Evolutionary conservation across 306 rosid genomes (phyloP).

Genomic region (Arachis hypogaea): DNA sequence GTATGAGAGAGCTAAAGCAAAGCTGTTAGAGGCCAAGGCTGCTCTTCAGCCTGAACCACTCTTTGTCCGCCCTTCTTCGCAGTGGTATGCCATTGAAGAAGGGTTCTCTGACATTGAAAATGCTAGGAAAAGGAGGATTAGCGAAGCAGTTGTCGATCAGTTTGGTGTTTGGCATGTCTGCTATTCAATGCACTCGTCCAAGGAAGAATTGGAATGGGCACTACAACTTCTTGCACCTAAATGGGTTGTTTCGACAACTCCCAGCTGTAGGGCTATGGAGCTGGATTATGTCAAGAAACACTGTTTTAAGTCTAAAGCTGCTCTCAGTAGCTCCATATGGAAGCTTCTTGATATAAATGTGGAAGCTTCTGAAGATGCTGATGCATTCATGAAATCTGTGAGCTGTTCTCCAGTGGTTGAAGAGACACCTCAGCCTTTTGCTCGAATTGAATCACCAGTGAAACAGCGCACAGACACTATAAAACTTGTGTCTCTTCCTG

Average conservation of each 20-base stretch:
- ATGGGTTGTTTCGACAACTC: slow-evolving; percentile 92
- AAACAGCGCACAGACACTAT: slow-evolving; percentile 41
- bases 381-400: slow-evolving; percentile 37
- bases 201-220: slow-evolving; percentile 85
- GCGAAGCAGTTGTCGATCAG: slow-evolving; percentile 70
- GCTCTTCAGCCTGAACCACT: slow-evolving; percentile 63
- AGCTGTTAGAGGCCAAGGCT: slow-evolving; percentile 56
- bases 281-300: slow-evolving; percentile 69
- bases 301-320: slow-evolving; percentile 48
- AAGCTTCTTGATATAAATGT: slow-evolving; percentile 62
- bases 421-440: slow-evolving; percentile 39
- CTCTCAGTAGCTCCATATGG: slow-evolving; percentile 50
- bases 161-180: slow-evolving; percentile 91
- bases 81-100: slow-evolving; percentile 78
- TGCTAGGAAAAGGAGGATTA: slow-evolving; percentile 51
- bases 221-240: slow-evolving; percentile 77
- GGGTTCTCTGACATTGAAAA: slow-evolving; percentile 47
- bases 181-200: slow-evolving; percentile 80
- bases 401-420: slow-evolving; percentile 44
- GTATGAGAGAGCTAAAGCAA: slow-evolving; percentile 58
- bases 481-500: slow-evolving; percentile 45
- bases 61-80: slow-evolving; percentile 73
- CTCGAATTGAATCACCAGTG: slow-evolving; percentile 45
- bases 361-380: slow-evolving; percentile 44
- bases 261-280: slow-evolving; percentile 77